Base-by-base conservation (phyloP, 805 yeast genomes). In the Wickerhamomyces sydowiorum region DNA sequence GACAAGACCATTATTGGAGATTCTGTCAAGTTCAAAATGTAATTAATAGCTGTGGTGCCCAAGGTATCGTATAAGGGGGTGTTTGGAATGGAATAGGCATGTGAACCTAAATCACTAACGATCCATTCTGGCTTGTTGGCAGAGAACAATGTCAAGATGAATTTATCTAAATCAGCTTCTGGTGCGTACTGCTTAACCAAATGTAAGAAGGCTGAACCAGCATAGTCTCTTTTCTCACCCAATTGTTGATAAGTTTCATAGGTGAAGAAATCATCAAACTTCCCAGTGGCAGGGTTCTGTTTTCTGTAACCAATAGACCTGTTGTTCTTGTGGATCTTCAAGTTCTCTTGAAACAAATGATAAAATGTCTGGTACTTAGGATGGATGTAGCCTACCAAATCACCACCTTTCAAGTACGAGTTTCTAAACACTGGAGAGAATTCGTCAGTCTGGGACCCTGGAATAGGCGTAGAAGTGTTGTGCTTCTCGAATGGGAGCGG, bases 41-140 rank as follows among this genome's bases (percentile, higher is more conserved):
- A 81, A 45, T 72, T 73, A 3, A 87, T 72, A 4, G 91, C 72
- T 33, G 70, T 71, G 1, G 80, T 70, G 4, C 82, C 83, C 44
- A 77, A 56, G 8, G 82, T 75, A 45, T 78, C 82, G 52, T 77
- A 77, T 19, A 77, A 56, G 5, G 80, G 73, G 10, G 80, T 77
- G 44, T 71, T 69, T n/a, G 76, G 59, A 32, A 67, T 71, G 59
- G 72, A 72, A 63, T 76, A 81, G 7, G 78, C 70, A 35, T 70
- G 72, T 52, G 85, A 77, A 1, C 88, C 89, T 52, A 83, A 59
- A 61, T 85, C 93, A 23, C 84, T 61, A 17, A 83, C 57, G 25
- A 72, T 68, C 93, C 93, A 85, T 60, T 84, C 86, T 8, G 74
- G 67, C 38, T 78, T 66, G 56, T 82, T 82, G 17, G 70, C 66